Evolutionary conservation across 768 basidiomycete species (phyloP).

Genomic region (Amylocystis lapponica): DNA sequence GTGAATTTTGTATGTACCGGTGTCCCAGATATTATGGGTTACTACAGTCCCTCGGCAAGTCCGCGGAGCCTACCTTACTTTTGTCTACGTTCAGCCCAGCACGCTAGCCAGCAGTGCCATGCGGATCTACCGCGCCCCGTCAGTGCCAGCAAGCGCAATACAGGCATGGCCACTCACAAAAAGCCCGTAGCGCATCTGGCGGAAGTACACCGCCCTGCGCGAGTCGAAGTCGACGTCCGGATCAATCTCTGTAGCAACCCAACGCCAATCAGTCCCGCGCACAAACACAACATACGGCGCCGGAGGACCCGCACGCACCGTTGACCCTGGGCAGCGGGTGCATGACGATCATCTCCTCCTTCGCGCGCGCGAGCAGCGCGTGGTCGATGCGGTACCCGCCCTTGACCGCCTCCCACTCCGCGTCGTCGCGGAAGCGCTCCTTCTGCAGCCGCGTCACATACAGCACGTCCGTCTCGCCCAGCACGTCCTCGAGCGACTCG

Average conservation of each 20-base stretch:
- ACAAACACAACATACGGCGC: neutral
- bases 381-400: conserved; percentile 93
- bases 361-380: conserved; percentile 86
- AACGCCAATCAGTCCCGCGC: neutral
- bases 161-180: conserved; percentile 61
- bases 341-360: conserved; percentile 98
- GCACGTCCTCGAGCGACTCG: conserved; percentile 87
- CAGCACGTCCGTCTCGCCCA: conserved; percentile 90
- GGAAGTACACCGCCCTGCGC: conserved; percentile 92
- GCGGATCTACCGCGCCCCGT: conserved; percentile 31
- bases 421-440: conserved; percentile 79
- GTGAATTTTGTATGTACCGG: too few species aligned
- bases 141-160: neutral
- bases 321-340: conserved; percentile 95
- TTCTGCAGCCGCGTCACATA: conserved; percentile 96
- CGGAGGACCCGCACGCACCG: conserved; percentile 38
- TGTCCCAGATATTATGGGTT: too few species aligned
- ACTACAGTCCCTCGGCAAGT: too few species aligned
- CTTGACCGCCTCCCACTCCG: conserved; percentile 88
- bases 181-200: conserved; percentile 97
- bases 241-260: conserved; percentile 78
- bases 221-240: conserved; percentile 97
- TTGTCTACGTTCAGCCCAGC: conserved; percentile 24
- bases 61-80: too few species aligned
- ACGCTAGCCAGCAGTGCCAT: conserved; percentile 50